Percentiles rank a stretch among this genome's conserved stretches.
phyloP scores from a whole-genome alignment of 441 rosid species.

The Cnidoscolus chayamansa region DNA sequence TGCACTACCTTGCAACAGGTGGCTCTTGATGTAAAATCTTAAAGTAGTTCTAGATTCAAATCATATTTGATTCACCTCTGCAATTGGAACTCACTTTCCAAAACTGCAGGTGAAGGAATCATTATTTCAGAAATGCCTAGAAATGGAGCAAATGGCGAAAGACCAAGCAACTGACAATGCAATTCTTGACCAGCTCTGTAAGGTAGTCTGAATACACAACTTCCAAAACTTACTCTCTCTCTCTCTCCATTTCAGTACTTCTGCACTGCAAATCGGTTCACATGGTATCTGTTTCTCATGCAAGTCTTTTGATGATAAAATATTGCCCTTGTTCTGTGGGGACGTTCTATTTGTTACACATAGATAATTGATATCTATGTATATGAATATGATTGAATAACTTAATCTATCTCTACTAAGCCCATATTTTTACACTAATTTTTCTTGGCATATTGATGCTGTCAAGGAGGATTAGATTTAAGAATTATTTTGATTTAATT shows the following conservation, averaged over 20 bases:
- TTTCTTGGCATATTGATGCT: too few species aligned
- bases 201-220: constrained; percentile 45
- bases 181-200: constrained; percentile 74
- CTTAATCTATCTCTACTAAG: too few species aligned
- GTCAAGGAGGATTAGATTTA: too few species aligned
- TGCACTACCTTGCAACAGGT: constrained; percentile 76
- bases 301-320: background rate
- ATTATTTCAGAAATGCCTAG: constrained; percentile 60
- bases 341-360: too few species aligned
- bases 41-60: background rate
- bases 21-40: constrained; percentile 15
- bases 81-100: constrained; percentile 18
- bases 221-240: constrained; percentile 7
- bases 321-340: background rate
- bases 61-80: background rate
- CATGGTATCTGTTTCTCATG: background rate
- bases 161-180: constrained; percentile 97
- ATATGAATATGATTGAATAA: too few species aligned
- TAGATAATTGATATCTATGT: too few species aligned
- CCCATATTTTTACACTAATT: too few species aligned
- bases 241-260: background rate
- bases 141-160: constrained; percentile 70
- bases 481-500: too few species aligned
- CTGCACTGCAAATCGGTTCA: background rate
- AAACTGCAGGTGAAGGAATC: constrained; percentile 67